phyloP scores from a whole-genome alignment of 805 yeast species.

The Candida succiphila region DNA sequence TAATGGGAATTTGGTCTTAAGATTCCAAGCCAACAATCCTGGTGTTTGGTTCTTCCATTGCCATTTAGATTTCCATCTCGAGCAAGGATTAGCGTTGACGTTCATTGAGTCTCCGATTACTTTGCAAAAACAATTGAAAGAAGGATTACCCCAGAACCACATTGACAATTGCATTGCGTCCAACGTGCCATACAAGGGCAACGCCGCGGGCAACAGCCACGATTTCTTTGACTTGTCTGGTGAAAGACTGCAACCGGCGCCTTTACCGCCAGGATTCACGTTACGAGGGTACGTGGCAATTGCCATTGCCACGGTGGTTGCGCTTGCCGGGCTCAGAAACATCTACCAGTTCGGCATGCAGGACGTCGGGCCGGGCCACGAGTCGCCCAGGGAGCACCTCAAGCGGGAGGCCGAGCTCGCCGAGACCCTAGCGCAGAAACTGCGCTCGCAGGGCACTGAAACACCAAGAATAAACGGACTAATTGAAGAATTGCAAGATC shows the following conservation, averaged over 20 bases:
- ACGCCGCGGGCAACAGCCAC: constrained; percentile 59
- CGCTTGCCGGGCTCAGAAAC: constrained; percentile 48
- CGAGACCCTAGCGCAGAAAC: too few species aligned
- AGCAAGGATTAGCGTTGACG: constrained; percentile 68
- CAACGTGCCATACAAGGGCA: constrained; percentile 41
- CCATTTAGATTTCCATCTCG: constrained; percentile 79
- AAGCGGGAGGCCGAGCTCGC: too few species aligned
- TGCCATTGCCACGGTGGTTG: constrained; percentile 40
- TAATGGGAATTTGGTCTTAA: constrained; percentile 55
- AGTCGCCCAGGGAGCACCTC: too few species aligned
- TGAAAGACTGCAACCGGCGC: constrained; percentile 47
- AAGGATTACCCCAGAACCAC: constrained; percentile 35
- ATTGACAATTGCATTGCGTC: constrained; percentile 37
- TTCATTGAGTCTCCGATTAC: constrained; percentile 62
- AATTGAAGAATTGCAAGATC: constrained; percentile 12
- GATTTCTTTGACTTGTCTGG: constrained; percentile 51
- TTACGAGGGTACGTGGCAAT: constrained; percentile 60
- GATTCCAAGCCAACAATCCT: constrained; percentile 80
- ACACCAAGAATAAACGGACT: constrained; percentile 6
- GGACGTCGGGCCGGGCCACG: too few species aligned
- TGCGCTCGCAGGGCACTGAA: too few species aligned
- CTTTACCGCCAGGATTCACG: constrained; percentile 67
- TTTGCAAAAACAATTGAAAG: constrained; percentile 29
- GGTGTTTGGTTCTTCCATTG: constrained; percentile 96
- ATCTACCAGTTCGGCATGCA: constrained; percentile 59